These are phyloP conservation scores for Trifolium subterraneum DNA, from an alignment of 306 rosid genomes.

Conservation along the genomic window DNA sequence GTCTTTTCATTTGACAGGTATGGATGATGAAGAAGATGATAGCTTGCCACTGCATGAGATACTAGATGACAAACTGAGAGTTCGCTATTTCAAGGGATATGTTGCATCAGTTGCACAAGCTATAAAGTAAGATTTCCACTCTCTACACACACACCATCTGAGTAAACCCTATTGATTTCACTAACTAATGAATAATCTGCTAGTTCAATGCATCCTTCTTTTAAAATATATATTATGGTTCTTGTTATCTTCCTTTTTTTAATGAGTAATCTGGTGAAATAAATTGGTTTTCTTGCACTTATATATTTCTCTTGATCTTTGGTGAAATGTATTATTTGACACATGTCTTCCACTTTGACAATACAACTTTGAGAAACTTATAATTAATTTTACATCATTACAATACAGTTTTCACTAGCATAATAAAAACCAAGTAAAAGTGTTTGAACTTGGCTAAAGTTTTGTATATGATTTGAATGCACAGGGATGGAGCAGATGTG, in stretches of 20 bases:
- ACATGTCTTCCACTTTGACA: neutral
- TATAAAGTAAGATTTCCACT: conserved; percentile 65
- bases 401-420: neutral
- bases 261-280: no score
- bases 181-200: conserved; percentile 21
- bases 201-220: conserved; percentile 24
- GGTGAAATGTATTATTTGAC: conserved; percentile 6
- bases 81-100: conserved; percentile 68
- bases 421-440: neutral
- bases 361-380: neutral
- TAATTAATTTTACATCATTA: neutral
- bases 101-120: conserved; percentile 75
- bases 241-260: neutral
- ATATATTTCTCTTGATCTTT: neutral
- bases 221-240: conserved; percentile 25
- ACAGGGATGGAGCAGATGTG: conserved; percentile 88
- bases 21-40: conserved; percentile 88
- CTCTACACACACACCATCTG: conserved; percentile 21
- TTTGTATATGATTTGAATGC: conserved; percentile 31
- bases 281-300: conserved; percentile 3
- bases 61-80: conserved; percentile 86
- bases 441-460: neutral
- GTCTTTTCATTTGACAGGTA: conserved; percentile 59
- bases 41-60: conserved; percentile 64
- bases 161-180: conserved; percentile 17